Conservation (phyloP, 192 early-diverging fungal genomes). For the Rhizoclosmatium globosum region DNA sequence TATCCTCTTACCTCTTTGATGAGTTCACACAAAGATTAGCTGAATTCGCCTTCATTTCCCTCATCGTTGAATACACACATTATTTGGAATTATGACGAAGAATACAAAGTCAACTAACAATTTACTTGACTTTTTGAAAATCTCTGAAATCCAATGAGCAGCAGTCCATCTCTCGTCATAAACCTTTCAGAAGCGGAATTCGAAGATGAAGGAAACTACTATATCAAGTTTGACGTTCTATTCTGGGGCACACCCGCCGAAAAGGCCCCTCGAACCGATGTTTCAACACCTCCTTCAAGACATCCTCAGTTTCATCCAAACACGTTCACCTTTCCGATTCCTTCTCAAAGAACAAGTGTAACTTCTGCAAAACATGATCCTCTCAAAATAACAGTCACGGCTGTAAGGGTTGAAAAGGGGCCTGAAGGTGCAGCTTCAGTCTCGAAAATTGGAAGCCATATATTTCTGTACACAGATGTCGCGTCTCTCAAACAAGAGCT, state of each 20-base stretch:
- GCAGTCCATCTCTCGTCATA: no score
- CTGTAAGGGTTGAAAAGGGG: slow-evolving; percentile 10
- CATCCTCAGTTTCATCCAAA: slow-evolving; percentile 24
- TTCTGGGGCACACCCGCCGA: slow-evolving; percentile 13
- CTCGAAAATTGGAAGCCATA: slow-evolving; percentile 5
- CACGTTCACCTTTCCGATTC: slow-evolving; percentile 16
- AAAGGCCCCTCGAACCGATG: slow-evolving; percentile 18
- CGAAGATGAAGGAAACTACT: slow-evolving; percentile 37
- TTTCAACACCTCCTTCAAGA: slow-evolving; percentile 23
- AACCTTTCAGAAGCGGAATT: slow-evolving; percentile 23
- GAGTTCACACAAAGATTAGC: no score
- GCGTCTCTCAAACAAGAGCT: neutral
- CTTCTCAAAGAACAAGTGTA: neutral
- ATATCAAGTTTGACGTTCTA: slow-evolving; percentile 9
- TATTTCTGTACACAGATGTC: neutral
- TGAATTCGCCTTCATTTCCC: no score
- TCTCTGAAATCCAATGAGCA: neutral
- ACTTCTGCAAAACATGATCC: neutral
- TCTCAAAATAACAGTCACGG: slow-evolving; percentile 5
- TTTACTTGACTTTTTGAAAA: neutral
- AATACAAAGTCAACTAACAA: no score
- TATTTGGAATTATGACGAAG: no score
- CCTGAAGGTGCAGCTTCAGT: slow-evolving; percentile 5
- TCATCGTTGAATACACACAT: no score
- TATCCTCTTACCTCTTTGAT: no score